Conservation (phyloP, 768 basidiomycete species). For the Mycena capillaripes region DNA sequence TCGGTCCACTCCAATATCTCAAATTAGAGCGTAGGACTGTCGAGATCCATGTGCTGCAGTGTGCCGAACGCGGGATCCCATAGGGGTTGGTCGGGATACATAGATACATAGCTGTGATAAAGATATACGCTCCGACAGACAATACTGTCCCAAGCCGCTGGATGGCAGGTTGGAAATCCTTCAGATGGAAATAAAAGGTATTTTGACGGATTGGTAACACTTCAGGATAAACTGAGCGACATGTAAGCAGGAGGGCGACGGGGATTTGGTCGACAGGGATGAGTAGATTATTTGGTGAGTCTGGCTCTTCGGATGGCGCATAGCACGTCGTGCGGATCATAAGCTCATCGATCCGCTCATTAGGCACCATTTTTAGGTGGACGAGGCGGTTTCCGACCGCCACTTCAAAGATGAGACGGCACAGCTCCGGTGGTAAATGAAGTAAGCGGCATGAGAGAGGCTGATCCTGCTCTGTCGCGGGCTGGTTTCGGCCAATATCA, state of each 20-base stretch:
- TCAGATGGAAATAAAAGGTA: not conserved
- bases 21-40: not conserved
- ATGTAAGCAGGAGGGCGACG: not conserved
- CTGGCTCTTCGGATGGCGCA: not conserved
- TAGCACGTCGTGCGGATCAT: constrained; percentile 1
- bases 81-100: not conserved
- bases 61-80: constrained; percentile 2
- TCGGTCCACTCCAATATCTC: not conserved
- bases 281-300: not conserved
- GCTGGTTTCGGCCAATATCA: not conserved
- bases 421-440: constrained; percentile 7
- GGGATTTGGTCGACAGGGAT: not conserved
- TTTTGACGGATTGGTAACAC: constrained; percentile 9
- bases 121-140: constrained; percentile 4
- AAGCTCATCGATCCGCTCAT: not conserved
- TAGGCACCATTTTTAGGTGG: not conserved
- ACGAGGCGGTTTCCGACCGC: constrained; percentile 14
- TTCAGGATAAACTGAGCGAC: constrained; percentile 10
- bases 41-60: constrained; percentile 6
- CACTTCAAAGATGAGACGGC: constrained; percentile 13
- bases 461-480: not conserved
- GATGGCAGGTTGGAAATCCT: not conserved
- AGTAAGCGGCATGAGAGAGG: constrained; percentile 10
- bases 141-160: constrained; percentile 7
- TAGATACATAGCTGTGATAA: not conserved